Evolutionary conservation across 306 rosid species (phyloP).

Genomic region (Bauhinia variegata): DNA sequence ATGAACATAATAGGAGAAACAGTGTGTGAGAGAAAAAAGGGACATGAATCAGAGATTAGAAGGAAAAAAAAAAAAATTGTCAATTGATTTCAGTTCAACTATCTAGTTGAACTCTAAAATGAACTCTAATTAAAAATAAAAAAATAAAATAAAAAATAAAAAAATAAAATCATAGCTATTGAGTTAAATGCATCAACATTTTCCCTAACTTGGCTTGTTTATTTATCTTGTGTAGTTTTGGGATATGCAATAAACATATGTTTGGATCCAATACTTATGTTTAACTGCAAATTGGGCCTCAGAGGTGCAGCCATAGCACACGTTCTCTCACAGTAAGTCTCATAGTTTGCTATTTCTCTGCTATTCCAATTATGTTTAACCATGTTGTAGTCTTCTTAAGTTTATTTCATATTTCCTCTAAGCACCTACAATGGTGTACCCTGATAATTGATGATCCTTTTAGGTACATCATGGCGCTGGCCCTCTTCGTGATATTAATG

Average conservation of each 20-base stretch:
- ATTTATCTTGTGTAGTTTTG: conserved; percentile 48
- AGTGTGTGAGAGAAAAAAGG: not conserved
- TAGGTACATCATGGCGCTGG: conserved; percentile 79
- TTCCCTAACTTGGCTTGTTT: conserved; percentile 7
- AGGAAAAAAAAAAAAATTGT: too few species aligned
- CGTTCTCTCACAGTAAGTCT: conserved; percentile 91
- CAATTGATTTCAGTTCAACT: not conserved
- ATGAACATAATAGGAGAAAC: not conserved
- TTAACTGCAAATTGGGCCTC: conserved; percentile 70
- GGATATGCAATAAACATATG: conserved; percentile 71
- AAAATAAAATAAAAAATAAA: not conserved
- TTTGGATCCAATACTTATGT: conserved; percentile 84
- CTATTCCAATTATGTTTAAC: conserved; percentile 9
- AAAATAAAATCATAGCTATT: not conserved
- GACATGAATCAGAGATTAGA: not conserved
- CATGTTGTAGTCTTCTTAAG: not conserved
- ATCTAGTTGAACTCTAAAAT: not conserved
- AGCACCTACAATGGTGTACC: not conserved
- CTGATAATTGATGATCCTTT: conserved; percentile 1
- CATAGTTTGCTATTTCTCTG: not conserved
- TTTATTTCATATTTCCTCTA: not conserved
- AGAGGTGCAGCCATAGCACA: conserved; percentile 96
- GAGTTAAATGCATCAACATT: not conserved
- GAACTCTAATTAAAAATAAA: too few species aligned
- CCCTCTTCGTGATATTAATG: conserved; percentile 60